Evolutionary conservation across 345 rosid species (phyloP).

Genomic region (Brassica nigra): DNA sequence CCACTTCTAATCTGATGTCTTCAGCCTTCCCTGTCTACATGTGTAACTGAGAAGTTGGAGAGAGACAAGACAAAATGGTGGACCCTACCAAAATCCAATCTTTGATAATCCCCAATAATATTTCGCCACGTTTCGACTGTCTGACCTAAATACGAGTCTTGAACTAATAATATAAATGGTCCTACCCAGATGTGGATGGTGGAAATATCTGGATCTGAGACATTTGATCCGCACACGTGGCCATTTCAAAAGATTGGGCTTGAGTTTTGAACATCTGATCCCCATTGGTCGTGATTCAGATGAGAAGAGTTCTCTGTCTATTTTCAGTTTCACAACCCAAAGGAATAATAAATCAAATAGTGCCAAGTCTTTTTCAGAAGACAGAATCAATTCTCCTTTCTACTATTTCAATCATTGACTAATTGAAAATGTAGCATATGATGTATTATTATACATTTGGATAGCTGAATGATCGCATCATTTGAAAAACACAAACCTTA

Average conservation of each 20-base stretch:
- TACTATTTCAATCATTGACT: constrained; percentile 5
- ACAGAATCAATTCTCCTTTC: constrained; percentile 1
- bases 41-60: neutral
- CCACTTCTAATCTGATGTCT: neutral
- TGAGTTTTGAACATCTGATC: neutral
- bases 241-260: neutral
- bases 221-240: constrained; percentile 11
- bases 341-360: neutral
- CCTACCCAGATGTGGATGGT: neutral
- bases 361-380: constrained; percentile 3
- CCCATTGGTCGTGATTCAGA: constrained; percentile 2
- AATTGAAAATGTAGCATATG: neutral
- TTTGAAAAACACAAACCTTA: neutral
- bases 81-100: neutral
- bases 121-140: neutral
- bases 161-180: neutral
- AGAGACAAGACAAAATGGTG: neutral
- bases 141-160: neutral
- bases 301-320: constrained; percentile 2
- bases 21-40: neutral
- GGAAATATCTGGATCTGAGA: constrained; percentile 9
- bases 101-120: neutral
- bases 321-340: neutral
- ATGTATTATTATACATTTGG: neutral
- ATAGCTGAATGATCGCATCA: neutral